Evolutionary conservation across 148 eudicot species (phyloP), one percentile per base, ranked within the genome.

Genomic region (Pouteria glomerata): DNA sequence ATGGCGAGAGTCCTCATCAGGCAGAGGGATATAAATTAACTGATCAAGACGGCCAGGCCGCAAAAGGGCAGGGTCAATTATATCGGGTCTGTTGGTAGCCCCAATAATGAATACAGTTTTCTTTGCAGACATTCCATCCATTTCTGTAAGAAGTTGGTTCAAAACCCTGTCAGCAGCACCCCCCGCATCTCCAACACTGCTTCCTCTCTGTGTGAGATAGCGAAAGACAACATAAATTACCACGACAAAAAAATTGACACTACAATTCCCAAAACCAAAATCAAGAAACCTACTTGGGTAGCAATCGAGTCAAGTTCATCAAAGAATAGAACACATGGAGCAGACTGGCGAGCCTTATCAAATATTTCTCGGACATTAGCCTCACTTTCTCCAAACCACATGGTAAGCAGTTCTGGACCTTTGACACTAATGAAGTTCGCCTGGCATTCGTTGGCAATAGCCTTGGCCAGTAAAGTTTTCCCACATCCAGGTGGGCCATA

Each of bases 321-420:
- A 75, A 91, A 91, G 76, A 91, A 91, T 8, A 91, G 79, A 56
- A 91, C 97, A 72, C 97, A 91, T 42, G 97, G 97, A 77, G 97
- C 97, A 68, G 97, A 84, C 63, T 74, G 80, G 12, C 97, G 85
- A 50, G 97, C 97, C 82, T 91, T 91, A 79, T 91, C 97, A 57
- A 91, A 91, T 39, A 91, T 85, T 74, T 91, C 97, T 58, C 97
- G 55, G 16, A 91, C 97, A 77, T 91, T 91, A 63, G 97, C 97
- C 77, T 91, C 97, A 74, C 97, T 91, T 77, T 91, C 97, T 55
- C 97, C 97, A 76, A 91, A 91, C 97, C 97, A 91, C 97, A 91
- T 91, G 4, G 97, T 91, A 30, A 91, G 85, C 82, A 91, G 68
- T 74, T 91, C 94, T 21, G 97, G 97, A 62, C 97, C 97, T 61